These are phyloP conservation scores for Picea glauca DNA, from an alignment of 75 land plant species.

Conservation along the genomic window DNA sequence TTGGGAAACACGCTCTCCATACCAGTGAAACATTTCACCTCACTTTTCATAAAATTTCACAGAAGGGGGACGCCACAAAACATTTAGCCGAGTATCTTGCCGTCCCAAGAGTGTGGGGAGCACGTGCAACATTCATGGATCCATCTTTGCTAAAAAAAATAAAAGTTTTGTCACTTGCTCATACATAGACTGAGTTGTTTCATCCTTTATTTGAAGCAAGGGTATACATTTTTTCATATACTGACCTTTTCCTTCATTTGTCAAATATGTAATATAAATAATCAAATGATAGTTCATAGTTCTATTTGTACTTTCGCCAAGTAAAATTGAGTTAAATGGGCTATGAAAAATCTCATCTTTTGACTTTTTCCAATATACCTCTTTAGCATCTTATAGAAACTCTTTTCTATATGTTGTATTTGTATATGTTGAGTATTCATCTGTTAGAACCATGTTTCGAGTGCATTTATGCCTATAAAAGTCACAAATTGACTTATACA, in stretches of 20 bases:
- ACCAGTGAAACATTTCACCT: no score
- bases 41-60: no score
- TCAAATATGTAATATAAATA: background rate
- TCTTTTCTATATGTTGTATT: no score
- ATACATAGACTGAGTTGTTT: background rate
- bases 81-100: no score
- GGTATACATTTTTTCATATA: background rate
- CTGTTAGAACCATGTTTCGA: no score
- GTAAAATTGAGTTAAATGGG: background rate
- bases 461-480: no score
- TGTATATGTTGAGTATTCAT: no score
- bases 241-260: background rate
- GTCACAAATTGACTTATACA: no score
- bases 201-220: background rate
- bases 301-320: background rate
- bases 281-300: background rate
- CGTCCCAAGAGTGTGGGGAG: no score
- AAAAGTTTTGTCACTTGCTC: background rate
- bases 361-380: background rate
- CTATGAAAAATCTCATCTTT: background rate
- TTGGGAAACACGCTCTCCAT: no score
- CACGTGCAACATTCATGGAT: background rate
- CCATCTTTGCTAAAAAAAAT: background rate
- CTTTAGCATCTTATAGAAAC: no score
- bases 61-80: no score